Evolutionary conservation across 495 filamentous ascomycete genomes (phyloP), one percentile per base, ranked within the genome.

Genomic region (Penicillium riverlandense): DNA sequence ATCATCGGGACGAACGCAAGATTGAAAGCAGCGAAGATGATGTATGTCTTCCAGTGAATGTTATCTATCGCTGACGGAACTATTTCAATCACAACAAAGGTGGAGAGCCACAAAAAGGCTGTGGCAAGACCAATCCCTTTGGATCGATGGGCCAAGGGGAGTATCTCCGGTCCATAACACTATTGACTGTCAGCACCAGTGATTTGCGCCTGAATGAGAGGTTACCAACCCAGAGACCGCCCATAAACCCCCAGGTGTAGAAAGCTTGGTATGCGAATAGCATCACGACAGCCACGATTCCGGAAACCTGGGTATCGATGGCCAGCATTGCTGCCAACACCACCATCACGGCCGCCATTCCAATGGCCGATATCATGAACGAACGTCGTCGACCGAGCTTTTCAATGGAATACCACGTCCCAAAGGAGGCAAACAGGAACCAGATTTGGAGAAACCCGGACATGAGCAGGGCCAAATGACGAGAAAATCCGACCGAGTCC

Each of bases 21-120:
- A 34, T 72, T 69, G 12, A 67, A 49, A 8, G 50, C 63, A 9
- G 61, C 66, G 15, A 69, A 70, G 13, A 69, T 56, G 44, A 67
- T 58, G 37, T 67, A 67, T 2, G 63, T 69, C 12, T 62, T 45
- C 51, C 52, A 55, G 0, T 52, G 51, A 14, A 58, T 53, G 30
- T 55, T 58, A 2, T 34, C 37, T 27, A 55, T 46, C 8, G 50
- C 50, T 1, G 48, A 35, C 1, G 54, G 56, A 6, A 52, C 54
- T 30, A 60, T 46, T 31, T 60, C 57, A 30, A 58, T 49, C 0
- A 54, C 54, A 8, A 57, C 43, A 33, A 60, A 57, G n/a, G 47
- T 52, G 6, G 49, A 44, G 13, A 49, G 43, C 53, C 50, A 49
- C 30, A 55, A 41, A 31, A 51, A 46, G 15, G 39, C 48, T 3